Conservation (phyloP, 441 rosid species). For the Croton laevigatus region DNA sequence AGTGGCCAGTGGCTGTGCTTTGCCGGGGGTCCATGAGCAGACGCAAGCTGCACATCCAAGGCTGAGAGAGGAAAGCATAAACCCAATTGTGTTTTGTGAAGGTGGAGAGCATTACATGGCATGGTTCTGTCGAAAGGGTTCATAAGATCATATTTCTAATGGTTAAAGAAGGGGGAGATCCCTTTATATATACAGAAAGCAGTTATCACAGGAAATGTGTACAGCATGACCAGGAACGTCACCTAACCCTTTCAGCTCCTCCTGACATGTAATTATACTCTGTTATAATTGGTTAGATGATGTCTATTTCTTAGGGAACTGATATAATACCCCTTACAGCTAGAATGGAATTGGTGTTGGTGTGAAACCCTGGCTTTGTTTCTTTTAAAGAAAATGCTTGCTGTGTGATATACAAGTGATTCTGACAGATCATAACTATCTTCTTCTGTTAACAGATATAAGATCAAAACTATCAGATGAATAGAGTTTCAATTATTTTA, state of each 20-base stretch:
- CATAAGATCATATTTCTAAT: constrained; percentile 18
- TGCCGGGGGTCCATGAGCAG: constrained; percentile 25
- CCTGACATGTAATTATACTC: constrained; percentile 53
- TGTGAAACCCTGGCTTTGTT: constrained; percentile 22
- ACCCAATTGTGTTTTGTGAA: constrained; percentile 39
- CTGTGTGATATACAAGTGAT: no score
- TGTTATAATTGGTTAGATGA: constrained; percentile 18
- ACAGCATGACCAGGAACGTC: constrained; percentile 35
- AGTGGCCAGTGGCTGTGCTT: constrained; percentile 18
- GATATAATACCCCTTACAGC: background rate
- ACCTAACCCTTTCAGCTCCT: constrained; percentile 43
- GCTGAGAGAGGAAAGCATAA: constrained; percentile 55
- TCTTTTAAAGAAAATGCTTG: background rate
- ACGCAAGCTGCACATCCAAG: constrained; percentile 42
- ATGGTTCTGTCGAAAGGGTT: constrained; percentile 46
- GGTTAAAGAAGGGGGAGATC: constrained; percentile 16
- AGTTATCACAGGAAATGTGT: constrained; percentile 27
- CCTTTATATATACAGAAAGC: constrained; percentile 18
- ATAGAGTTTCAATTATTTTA: no score
- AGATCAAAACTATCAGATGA: no score
- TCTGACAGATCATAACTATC: no score
- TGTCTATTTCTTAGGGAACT: constrained; percentile 13
- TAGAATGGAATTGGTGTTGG: constrained; percentile 13
- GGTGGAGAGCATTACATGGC: constrained; percentile 46
- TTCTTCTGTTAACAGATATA: no score